These are phyloP conservation scores for Scheffersomyces segobiensis DNA, from an alignment of 1,139 yeast species.

Conservation along the genomic window DNA sequence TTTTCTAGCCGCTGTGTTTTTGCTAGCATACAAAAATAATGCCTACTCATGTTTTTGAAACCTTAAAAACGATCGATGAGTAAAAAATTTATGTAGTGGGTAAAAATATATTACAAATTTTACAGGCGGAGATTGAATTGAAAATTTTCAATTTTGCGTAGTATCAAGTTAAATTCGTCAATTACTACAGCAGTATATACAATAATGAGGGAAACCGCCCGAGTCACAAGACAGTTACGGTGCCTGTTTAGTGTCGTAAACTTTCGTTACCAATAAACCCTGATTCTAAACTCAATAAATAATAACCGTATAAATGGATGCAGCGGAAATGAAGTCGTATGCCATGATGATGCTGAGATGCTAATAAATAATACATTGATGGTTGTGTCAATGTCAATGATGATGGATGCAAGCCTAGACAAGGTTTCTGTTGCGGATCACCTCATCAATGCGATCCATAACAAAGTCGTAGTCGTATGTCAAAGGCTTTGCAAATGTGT, in stretches of 20 bases:
- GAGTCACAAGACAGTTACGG: not conserved
- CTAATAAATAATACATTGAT: not conserved
- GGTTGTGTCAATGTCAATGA: not conserved
- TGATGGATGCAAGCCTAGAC: not conserved
- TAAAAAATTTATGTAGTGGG: not conserved
- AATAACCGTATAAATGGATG: not conserved
- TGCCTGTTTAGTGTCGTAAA: not conserved
- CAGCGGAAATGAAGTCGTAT: not conserved
- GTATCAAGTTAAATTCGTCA: not conserved
- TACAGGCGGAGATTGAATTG: not conserved
- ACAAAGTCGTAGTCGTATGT: constrained; percentile 21
- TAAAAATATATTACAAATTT: not conserved
- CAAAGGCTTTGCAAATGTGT: constrained; percentile 45
- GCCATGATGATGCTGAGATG: not conserved
- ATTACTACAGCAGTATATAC: not conserved
- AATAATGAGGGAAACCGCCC: not conserved
- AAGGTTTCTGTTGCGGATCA: constrained; percentile 11
- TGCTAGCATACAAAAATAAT: not conserved
- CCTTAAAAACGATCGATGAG: not conserved
- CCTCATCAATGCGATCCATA: constrained; percentile 17
- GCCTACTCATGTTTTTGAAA: not conserved
- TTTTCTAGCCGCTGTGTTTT: not conserved
- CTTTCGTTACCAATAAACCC: not conserved
- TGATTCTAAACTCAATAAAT: not conserved
- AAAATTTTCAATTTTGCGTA: not conserved